Evolutionary conservation across 108 stramenopile species (phyloP).

Genomic region (Nitzschia putrida): DNA sequence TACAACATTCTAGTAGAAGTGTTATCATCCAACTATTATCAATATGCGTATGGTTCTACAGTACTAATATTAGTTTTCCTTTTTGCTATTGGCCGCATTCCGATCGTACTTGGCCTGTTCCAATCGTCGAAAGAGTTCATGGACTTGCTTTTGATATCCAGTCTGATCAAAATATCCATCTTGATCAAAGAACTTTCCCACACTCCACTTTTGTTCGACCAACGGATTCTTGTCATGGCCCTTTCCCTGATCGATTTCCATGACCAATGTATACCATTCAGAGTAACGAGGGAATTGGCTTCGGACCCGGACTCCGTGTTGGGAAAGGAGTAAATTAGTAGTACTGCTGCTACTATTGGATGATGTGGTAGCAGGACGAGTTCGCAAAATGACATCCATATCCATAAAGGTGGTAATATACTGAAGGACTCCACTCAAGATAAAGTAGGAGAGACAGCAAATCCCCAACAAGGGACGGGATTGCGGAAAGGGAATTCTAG

Average conservation of each 20-base stretch:
- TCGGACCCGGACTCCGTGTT: constrained; percentile 78
- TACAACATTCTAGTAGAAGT: no score
- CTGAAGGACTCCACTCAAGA: constrained; percentile 88
- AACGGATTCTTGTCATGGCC: constrained; percentile 38
- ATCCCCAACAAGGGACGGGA: constrained; percentile 83
- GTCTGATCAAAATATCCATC: constrained; percentile 91
- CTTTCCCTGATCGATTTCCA: constrained; percentile 54
- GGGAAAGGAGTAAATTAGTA: constrained; percentile 55
- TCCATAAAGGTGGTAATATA: constrained; percentile 92
- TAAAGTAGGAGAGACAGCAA: constrained; percentile 90
- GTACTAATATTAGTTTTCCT: constrained; percentile 17
- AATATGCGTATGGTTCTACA: no score
- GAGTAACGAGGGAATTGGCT: constrained; percentile 85
- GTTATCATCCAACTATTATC: no score
- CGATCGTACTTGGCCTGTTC: constrained; percentile 67
- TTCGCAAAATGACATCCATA: constrained; percentile 87
- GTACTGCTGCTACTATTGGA: constrained; percentile 6
- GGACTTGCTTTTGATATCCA: constrained; percentile 65
- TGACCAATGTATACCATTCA: constrained; percentile 82
- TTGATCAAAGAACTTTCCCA: constrained; percentile 90
- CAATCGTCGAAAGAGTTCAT: constrained; percentile 63
- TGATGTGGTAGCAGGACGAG: constrained; percentile 53
- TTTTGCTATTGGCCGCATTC: constrained; percentile 14
- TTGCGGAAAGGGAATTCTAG: constrained; percentile 91
- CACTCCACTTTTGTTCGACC: constrained; percentile 78